These are phyloP conservation scores for Microascus cirrosus DNA, from an alignment of 2,329 filamentous ascomycete species.

Conservation along the genomic window DNA sequence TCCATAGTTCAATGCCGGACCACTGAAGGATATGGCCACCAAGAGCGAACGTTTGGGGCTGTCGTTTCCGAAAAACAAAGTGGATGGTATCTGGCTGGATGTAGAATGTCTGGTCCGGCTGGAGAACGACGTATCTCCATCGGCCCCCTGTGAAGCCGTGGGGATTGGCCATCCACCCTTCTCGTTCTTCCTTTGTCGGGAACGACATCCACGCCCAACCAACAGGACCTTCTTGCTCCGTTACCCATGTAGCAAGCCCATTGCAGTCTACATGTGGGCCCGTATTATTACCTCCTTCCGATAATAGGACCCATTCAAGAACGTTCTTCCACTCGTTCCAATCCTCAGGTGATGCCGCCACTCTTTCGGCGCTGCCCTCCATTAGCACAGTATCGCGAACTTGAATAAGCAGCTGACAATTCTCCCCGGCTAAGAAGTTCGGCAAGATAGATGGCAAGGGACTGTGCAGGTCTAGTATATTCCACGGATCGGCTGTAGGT, in stretches of 20 bases:
- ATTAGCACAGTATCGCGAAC: constrained; percentile 5
- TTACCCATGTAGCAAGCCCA: constrained; percentile 21
- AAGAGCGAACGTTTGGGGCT: constrained; percentile 17
- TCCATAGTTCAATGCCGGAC: constrained; percentile 18
- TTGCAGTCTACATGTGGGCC: constrained; percentile 21
- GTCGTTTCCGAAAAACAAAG: constrained; percentile 17
- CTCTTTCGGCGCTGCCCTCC: constrained; percentile 5
- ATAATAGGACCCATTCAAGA: constrained; percentile 18
- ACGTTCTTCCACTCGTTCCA: constrained; percentile 21
- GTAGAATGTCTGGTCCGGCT: constrained; percentile 21
- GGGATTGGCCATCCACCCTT: neutral
- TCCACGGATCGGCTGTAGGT: constrained; percentile 5
- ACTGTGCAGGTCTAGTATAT: constrained; percentile 6
- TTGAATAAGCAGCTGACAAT: constrained; percentile 6
- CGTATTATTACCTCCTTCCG: constrained; percentile 20
- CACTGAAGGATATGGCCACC: constrained; percentile 22
- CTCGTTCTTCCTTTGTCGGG: constrained; percentile 13
- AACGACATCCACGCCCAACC: constrained; percentile 20
- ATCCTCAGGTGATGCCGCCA: constrained; percentile 12
- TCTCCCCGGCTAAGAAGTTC: constrained; percentile 6
- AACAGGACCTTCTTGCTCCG: constrained; percentile 11
- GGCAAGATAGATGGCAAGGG: constrained; percentile 6
- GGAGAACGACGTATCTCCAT: constrained; percentile 20
- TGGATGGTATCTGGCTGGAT: constrained; percentile 22
- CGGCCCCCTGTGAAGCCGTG: constrained; percentile 4